Percentiles rank a stretch among this genome's conserved stretches.
phyloP scores from a whole-genome alignment of 129 eudicot species.

The Centaurea solstitialis region DNA sequence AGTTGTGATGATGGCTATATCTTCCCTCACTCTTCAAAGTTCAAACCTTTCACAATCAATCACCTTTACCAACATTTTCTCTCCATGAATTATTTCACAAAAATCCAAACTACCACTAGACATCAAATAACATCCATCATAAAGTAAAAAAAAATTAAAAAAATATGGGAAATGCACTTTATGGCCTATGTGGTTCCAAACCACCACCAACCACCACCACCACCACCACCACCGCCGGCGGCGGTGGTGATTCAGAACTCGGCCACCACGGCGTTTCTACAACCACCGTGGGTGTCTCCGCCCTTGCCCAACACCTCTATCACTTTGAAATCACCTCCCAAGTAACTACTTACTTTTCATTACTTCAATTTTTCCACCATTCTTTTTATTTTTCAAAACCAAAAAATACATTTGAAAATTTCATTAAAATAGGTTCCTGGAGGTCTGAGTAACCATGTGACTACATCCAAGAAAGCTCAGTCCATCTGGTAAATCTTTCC shows the following conservation, averaged over 20 bases:
- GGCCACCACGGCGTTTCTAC: slow-evolving; percentile 68
- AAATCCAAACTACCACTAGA: neutral
- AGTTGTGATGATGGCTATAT: too few species aligned
- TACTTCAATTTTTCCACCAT: neutral
- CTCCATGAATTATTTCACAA: neutral
- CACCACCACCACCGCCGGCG: slow-evolving; percentile 5
- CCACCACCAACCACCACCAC: slow-evolving; percentile 35
- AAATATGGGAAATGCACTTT: slow-evolving; percentile 68
- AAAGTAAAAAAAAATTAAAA: neutral
- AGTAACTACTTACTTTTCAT: slow-evolving; percentile 36
- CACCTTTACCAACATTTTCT: neutral
- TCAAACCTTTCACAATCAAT: neutral
- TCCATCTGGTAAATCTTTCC: slow-evolving; percentile 51
- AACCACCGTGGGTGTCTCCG: slow-evolving; percentile 61
- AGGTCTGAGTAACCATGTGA: slow-evolving; percentile 69
- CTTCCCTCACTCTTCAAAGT: too few species aligned
- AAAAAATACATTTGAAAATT: too few species aligned
- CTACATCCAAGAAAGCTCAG: slow-evolving; percentile 77
- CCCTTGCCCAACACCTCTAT: slow-evolving; percentile 76
- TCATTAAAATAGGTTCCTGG: slow-evolving; percentile 68
- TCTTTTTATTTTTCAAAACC: neutral
- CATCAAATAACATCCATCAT: neutral
- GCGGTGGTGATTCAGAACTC: slow-evolving; percentile 25
- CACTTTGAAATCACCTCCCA: slow-evolving; percentile 75
- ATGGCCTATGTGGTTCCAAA: slow-evolving; percentile 45